Base-by-base conservation (phyloP, 2,329 filamentous ascomycete species). In the Colletotrichum agaves region DNA sequence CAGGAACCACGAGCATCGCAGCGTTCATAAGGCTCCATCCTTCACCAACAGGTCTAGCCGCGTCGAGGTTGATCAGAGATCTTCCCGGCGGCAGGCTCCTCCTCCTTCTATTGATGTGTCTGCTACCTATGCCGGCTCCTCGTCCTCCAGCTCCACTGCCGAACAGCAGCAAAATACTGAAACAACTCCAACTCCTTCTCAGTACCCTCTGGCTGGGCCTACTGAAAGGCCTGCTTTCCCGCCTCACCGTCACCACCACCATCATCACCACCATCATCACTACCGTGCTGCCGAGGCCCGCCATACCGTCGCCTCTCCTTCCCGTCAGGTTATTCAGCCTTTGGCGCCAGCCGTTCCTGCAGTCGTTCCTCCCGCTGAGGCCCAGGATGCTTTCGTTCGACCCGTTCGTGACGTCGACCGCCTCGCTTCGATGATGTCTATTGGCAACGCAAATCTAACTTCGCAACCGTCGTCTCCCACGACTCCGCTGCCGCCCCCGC, bases 401-500 rank as follows among this genome's bases (percentile, higher is more conserved):
- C 93, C 92, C 7, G 91, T 95, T 39, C 90, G 93, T 72, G 93
- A 97, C 76, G 85, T 88, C 49, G 93, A 98, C 76, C 89, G 94
- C 67, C 86, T 96, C 66, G 93, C 91, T 52, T 96, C 92, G 59
- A 97, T 96, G 90, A 84, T 91, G 49, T 88, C 91, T 6, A 87
- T 90, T 44, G 83, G 90, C 61, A 87, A 91, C 70, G 84, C 87
- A 11, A 90, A 91, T 60, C 81, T 94, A 61, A 87, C 87, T 46
- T 98, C 95, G n/a, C 94, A 97, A 76, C 96, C 96, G 8, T 92
- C 94, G 64, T 98, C 94, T 12, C 94, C 94, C 1, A 96, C 93
- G 6, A 97, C 94, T 1, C 94, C 94, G 13, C 85, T 92, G 49
- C 91, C 91, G 52, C 89, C 91, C 1, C 83, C 89, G 27, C 90